A percentile compares a stretch with the other conserved stretches of the same genome.
phyloP scores from a whole-genome alignment of 163 green algal genomes.

The Scenedesmus sp. region DNA sequence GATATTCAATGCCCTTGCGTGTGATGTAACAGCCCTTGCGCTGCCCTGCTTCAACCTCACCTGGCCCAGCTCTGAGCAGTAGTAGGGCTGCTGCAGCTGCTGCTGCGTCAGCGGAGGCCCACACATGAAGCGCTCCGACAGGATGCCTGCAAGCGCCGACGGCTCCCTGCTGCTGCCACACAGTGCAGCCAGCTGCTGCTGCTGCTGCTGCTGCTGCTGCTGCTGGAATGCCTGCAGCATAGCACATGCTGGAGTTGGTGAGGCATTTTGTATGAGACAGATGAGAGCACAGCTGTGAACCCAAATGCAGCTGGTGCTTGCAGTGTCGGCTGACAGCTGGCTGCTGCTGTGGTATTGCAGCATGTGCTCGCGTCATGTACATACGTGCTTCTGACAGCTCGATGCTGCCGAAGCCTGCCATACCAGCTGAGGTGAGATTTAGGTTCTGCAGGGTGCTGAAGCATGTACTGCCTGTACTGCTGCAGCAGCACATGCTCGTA shows the following conservation, averaged over 20 bases:
- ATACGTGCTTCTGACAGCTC: no score
- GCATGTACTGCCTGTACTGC: neutral
- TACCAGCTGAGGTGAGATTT: no score
- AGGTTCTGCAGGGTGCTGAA: neutral
- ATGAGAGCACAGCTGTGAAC: no score
- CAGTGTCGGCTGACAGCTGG: no score
- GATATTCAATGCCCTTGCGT: no score
- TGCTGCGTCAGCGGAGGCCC: slow-evolving; percentile 19
- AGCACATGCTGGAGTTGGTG: neutral
- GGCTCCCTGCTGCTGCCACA: slow-evolving; percentile 17
- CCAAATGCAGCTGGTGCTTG: no score
- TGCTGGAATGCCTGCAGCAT: slow-evolving; percentile 1
- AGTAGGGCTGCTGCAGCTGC: slow-evolving; percentile 38
- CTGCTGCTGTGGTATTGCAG: no score
- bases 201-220: slow-evolving; percentile 29
- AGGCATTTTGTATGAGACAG: no score
- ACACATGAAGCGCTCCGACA: slow-evolving; percentile 57
- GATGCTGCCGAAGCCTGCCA: no score
- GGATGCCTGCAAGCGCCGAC: slow-evolving; percentile 43
- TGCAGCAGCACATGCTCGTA: neutral
- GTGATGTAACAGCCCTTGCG: neutral
- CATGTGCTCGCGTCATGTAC: no score
- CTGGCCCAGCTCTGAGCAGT: slow-evolving; percentile 27
- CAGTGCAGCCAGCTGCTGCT: neutral
- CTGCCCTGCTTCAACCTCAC: neutral